Base-by-base conservation (phyloP, 495 filamentous ascomycete genomes). In the Xanthoparmelia taractica region DNA sequence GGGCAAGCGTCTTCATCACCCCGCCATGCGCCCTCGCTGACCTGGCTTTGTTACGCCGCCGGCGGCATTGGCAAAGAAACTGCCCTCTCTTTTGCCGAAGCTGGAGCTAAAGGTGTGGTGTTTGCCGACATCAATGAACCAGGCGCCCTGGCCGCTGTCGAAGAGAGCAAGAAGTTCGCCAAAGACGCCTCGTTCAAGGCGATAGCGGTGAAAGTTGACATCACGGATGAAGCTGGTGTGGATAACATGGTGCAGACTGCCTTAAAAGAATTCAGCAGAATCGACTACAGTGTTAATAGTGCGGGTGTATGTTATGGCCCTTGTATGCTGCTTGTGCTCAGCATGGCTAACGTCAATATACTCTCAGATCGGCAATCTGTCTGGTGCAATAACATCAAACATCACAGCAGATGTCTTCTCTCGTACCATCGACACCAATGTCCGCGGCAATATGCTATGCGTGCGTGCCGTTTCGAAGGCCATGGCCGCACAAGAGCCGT, bases 71-170 rank as follows among this genome's bases (percentile, higher is more conserved):
- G 76, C 11, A 63, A 66, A 29, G 74, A 71, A 18, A 65, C 62
- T 7, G 69, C 58, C 15, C 20, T 69, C 15, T 69, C 70, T 12
- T 71, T 76, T 31, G 76, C 76, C 8, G 63, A 69, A 41, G 67
- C 69, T 25, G 74, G 76, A 20, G 67, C 68, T 7, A 48, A 56
- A 11, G 74, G 73, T 5, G 50, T 78, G 18, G 60, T 70, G 2
- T 65, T 78, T 29, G 73, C 76, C 33, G 76, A 78, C 60, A 67
- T 78, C 33, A 66, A 76, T 47, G 36, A 70, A 20, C 61, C 70
- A 50, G 43, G 67, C 10, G 73, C 74, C 2, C 47, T 69, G 41
- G 52, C 57, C 1, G 67, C 69, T 29, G 69, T 66, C 8, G 64
- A 68, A 15, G 73, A 75, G 45, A 63, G 64, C 29, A 66, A 59